A percentile compares a stretch with the other conserved stretches of the same genome.
phyloP scores from a whole-genome alignment of 257 asterid genomes.

The Nicotiana sylvestris region DNA sequence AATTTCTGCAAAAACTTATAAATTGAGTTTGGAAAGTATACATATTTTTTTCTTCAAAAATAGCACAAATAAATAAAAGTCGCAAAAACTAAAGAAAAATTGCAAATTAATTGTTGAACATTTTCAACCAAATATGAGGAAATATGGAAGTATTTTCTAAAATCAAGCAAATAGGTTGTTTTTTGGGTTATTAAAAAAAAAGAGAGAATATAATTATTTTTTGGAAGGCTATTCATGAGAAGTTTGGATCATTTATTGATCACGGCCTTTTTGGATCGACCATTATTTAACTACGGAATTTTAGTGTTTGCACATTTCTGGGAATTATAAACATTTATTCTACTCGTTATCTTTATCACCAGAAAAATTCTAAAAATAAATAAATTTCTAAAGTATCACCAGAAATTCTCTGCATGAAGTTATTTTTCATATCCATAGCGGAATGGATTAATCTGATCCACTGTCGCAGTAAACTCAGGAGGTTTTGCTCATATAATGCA shows the following conservation, averaged over 20 bases:
- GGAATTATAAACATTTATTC: neutral
- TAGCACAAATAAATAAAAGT: neutral
- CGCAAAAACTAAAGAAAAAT: neutral
- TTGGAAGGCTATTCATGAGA: neutral
- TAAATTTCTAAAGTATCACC: neutral
- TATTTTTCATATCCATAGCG: neutral
- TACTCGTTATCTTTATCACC: too few relatives aligned
- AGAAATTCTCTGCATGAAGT: neutral
- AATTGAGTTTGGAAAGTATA: too few relatives aligned
- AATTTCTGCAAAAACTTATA: too few relatives aligned
- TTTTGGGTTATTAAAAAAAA: neutral
- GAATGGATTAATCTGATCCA: neutral
- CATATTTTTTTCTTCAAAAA: neutral
- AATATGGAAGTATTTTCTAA: neutral
- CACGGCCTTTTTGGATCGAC: neutral
- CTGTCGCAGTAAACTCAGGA: too few relatives aligned
- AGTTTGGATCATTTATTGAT: neutral
- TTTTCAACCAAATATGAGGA: neutral
- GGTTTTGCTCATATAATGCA: too few relatives aligned
- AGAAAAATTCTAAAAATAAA: too few relatives aligned
- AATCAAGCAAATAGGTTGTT: neutral
- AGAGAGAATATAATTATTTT: too few relatives aligned
- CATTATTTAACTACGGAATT: slow-evolving; percentile 4
- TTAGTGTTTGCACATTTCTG: neutral
- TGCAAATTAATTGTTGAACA: neutral